Conservation (phyloP, 169 alveolate species). For the Plasmodium vinckei region DNA sequence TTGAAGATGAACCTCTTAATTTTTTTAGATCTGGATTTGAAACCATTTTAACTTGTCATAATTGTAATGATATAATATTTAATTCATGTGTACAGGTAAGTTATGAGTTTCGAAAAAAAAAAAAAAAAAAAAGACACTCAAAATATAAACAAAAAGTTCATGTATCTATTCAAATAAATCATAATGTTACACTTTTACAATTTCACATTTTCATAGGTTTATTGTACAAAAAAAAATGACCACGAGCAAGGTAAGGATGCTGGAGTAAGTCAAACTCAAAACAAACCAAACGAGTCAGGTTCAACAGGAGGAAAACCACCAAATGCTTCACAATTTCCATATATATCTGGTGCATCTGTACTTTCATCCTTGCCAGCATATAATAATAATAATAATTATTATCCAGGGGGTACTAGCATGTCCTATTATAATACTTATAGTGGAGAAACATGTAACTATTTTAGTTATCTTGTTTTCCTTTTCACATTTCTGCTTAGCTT, state of each 20-base stretch:
- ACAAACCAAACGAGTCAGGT: neutral
- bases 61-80: slow-evolving; percentile 44
- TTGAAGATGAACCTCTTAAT: slow-evolving; percentile 28
- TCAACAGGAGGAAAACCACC: neutral
- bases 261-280: neutral
- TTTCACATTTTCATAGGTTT: slow-evolving; percentile 24
- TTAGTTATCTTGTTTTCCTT: neutral
- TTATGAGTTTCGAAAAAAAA: neutral
- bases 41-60: slow-evolving; percentile 38
- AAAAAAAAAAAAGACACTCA: neutral
- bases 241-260: neutral
- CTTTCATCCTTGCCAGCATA: slow-evolving; percentile 19
- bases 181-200: no score
- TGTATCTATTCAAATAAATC: no score
- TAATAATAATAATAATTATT: slow-evolving; percentile 1
- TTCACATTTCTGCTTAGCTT: no score
- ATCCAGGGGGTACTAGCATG: neutral
- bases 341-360: neutral
- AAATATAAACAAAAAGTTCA: neutral
- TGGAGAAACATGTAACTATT: neutral
- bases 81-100: slow-evolving; percentile 73
- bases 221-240: slow-evolving; percentile 30
- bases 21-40: slow-evolving; percentile 75
- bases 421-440: neutral
- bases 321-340: slow-evolving; percentile 1